Conservation (phyloP, 345 rosid species). For the Excoecaria cochinchinensis region DNA sequence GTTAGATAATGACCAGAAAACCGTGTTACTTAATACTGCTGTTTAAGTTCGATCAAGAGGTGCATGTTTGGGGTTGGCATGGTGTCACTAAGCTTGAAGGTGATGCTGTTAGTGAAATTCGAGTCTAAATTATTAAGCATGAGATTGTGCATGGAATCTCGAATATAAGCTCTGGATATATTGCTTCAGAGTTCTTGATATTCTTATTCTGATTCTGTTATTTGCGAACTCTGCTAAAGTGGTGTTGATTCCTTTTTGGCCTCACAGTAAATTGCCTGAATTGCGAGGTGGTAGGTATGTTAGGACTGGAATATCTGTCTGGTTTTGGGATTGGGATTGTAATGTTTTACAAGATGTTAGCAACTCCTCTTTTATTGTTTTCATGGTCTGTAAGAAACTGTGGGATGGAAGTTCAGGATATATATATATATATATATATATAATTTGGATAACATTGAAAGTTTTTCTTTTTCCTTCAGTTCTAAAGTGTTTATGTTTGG, state of each 20-base stretch:
- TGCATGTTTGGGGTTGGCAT: neutral
- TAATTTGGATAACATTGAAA: conserved; percentile 15
- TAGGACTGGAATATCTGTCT: conserved; percentile 23
- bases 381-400: neutral
- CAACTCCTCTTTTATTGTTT: neutral
- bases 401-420: conserved; percentile 6
- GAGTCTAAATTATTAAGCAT: neutral
- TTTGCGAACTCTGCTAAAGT: conserved; percentile 39
- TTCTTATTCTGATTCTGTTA: conserved; percentile 21
- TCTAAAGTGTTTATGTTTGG: neutral
- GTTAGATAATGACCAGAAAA: neutral
- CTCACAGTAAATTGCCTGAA: conserved; percentile 37
- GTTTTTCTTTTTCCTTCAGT: neutral
- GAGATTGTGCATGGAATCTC: neutral
- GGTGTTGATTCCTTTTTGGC: conserved; percentile 43
- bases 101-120: neutral
- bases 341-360: neutral
- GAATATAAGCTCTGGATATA: conserved; percentile 2
- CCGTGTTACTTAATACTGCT: conserved; percentile 11
- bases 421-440: too few relatives aligned
- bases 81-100: neutral
- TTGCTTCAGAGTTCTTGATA: conserved; percentile 41
- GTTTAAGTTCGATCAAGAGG: conserved; percentile 23
- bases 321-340: conserved; percentile 11
- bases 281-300: conserved; percentile 22